Evolutionary conservation across 2,329 filamentous ascomycete genomes (phyloP), one percentile per base, ranked within the genome.

Genomic region (Xylariaceae sp.): DNA sequence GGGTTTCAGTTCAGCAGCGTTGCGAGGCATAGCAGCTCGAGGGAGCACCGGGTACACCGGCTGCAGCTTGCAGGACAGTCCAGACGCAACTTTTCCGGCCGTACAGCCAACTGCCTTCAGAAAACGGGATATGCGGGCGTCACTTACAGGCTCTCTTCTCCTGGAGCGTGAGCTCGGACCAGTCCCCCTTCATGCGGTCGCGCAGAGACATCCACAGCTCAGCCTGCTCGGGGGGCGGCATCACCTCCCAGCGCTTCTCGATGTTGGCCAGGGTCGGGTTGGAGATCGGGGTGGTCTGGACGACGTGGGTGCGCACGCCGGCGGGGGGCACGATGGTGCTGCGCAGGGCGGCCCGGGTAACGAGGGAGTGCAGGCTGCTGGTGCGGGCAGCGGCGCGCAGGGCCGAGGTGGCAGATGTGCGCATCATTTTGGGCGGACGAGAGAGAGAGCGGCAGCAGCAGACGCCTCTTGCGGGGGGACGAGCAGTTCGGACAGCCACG

Each of bases 111-210:
- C 12, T 23, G 21, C 8, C 21, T 8, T 8, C 21, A 8, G 8
- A 23, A n/a, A n/a, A n/a, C n/a, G n/a, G n/a, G n/a, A n/a, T n/a
- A n/a, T n/a, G n/a, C n/a, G n/a, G 33, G 32, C 34, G 34, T 40
- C 40, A 86, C 89, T 62, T 80, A 95, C 92, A 90, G 55, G 92
- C 92, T 75, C 94, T 96, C 85, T 98, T 94, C 77, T 98, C 92
- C 67, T 92, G 83, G 57, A 93, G 51, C 33, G 92, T 95, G 70
- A 98, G 72, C 59, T 96, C 87, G 59, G 82, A 77, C 92, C 92
- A 98, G 72, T 87, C 88, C 55, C 77, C 80, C 84, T 94, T 95
- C 92, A 98, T 98, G 59, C 92, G 83, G 70, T 98, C 92, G 65
- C 92, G 80, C 64, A 98, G 74, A 52, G 83, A 74, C 92, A 98